Evolutionary conservation across 768 basidiomycete species (phyloP), one percentile per base, ranked within the genome.

Genomic region (Cantharellus cinnabarinus): DNA sequence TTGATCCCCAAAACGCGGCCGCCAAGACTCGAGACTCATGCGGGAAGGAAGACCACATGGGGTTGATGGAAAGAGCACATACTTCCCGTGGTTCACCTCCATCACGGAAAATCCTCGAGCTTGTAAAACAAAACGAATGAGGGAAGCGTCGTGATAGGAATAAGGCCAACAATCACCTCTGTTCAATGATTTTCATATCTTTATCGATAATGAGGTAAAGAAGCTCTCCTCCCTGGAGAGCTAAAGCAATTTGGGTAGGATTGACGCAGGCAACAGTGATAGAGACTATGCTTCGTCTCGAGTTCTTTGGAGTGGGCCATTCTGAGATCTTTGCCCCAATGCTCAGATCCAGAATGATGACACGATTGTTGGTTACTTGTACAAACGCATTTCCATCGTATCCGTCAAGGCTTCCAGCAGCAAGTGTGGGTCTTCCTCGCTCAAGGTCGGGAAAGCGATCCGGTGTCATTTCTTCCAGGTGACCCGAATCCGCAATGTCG

Each of bases 1-100:
- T 83, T 2, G 77, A 76, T 29, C 75, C 76, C 89, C 90, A 94
- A 64, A 85, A 85, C 0, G 81, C 79, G n/a, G 84, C 79, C 0
- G 76, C 78, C 37, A 84, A 68, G 57, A 76, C 63, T 5, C 68
- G 68, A 0, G 84, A 69, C 66, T 62, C 75, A 75, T 5, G 67
- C 63, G 0, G 71, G 65, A 63, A 83, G 29, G 39, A 41, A 15
- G 40, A n/a, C 34, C 48, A 76, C 15, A 79, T 65, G 0, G 82
- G 80, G 2, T 73, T 66, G 63, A 86, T 79, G 0, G 82, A 81
- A 41, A 91, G 70, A 0, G 83, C 77, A 5, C 87, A 84, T 57
- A 90, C 78, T 64, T 89, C 84, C 42, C 63, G 56, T 4, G 57
- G 59, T 50, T 68, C 66, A 51, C 61, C 57, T 51, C 52, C 58